Evolutionary conservation across 257 asterid genomes (phyloP), one percentile per base, ranked within the genome.

Genomic region (Ilex asprella): DNA sequence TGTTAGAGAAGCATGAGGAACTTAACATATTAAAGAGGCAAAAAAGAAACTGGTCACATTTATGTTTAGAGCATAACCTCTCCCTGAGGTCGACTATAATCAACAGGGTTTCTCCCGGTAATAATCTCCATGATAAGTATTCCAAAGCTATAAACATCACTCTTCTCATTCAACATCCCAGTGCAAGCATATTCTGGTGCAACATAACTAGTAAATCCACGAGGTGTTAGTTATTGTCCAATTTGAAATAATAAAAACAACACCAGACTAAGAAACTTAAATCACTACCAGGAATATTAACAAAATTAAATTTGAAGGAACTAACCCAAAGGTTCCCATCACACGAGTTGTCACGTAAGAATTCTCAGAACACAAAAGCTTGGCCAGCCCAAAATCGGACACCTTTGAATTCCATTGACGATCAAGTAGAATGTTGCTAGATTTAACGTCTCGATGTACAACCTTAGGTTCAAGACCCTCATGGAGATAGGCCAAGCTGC

Each of bases 151-250:
- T 91, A 91, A 56, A 91, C 64, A 62, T 91, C 96, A 65, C 98
- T 88, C 75, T 91, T 91, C 78, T 91, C 98, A 55, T 81, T 91
- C 76, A 91, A 78, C 98, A 82, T 81, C 49, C 98, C 98, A 1
- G 98, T 91, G 79, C 94, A 88, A 50, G 95, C 98, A 65, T 91
- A 91, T 74, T 91, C 98, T 10, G 98, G 98, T 43, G 98, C 95
- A 67, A 91, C 98, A 67, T 91, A 91, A 50, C 98, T 91, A 68
- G 73, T 65, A 69, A 47, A 61, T 51, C 14, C 15, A 57, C 3
- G 7, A 31, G n/a, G 50, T 15, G 56, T 31, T 16, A 60, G 30
- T 39, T 7, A 53, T 11, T 30, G 5, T 56, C 21, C 58, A 7
- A 13, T 27, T 21, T 30, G 7, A 49, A 39, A 54, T 31, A n/a